Base-by-base conservation (phyloP, 495 filamentous ascomycete species). In the Entonaema liquescens region DNA sequence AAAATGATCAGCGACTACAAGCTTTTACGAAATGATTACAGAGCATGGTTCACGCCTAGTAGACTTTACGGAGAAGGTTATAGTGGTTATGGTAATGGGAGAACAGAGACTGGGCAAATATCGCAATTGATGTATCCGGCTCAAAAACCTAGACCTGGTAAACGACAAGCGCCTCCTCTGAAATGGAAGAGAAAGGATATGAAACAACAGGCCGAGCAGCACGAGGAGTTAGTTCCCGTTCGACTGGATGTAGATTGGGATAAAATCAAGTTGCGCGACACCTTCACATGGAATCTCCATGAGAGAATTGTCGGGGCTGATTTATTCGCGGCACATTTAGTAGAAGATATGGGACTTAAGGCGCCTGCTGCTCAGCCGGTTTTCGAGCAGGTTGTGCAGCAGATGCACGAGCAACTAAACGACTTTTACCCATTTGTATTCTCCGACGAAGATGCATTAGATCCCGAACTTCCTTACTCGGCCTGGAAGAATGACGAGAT, bases 401-500 rank as follows among this genome's bases (percentile, higher is more conserved):
- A 91, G 76, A 89, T 99, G 15, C 87, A 91, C 60, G 95, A 98
- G 64, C 95, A 99, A 81, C 84, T 98, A 28, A 89, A 89, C 71
- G 95, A 98, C 72, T 98, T 92, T 74, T 95, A 94, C 76, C 95
- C 95, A 2, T 93, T 96, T 62, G 88, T 93, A 31, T 93, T 88
- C 78, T 91, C 95, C 52, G 90, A 94, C 57, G 95, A 99, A 72
- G 94, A 96, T 62, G 87, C 95, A 6, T 83, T 98, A 53, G 95
- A 98, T 76, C 92, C 94, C 2, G 90, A 93, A 72, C 83, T 95
- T 11, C 95, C 95, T 2, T 99, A 98, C 77, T 88, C 86, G 42
- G 94, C 95, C 3, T 97, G 97, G 82, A 97, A 98, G 78, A 95
- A 99, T 73, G 96, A 99, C 73, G 95, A 99, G 80, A 97, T 99